These are phyloP conservation scores for Alternaria panax DNA, from an alignment of 2,329 filamentous ascomycete species.

Conservation along the genomic window DNA sequence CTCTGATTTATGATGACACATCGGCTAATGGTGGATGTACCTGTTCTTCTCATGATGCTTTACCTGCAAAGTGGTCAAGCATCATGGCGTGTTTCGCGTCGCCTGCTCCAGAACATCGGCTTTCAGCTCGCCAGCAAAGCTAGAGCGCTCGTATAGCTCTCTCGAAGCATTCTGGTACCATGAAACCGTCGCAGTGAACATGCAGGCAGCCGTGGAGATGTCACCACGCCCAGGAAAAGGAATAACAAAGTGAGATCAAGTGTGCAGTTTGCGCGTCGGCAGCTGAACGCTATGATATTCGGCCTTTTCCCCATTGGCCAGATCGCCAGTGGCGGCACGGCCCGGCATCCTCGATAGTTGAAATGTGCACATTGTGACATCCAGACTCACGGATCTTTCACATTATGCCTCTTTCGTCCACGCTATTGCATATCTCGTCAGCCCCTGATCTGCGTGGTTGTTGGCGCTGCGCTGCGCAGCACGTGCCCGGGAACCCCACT, in stretches of 20 bases:
- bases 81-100: neutral
- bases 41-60: neutral
- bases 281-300: neutral
- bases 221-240: neutral
- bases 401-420: neutral
- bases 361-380: neutral
- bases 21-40: neutral
- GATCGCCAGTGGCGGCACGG: neutral
- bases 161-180: neutral
- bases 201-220: neutral
- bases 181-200: neutral
- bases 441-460: accelerated
- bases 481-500: neutral
- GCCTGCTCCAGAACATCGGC: neutral
- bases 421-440: neutral
- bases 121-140: neutral
- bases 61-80: neutral
- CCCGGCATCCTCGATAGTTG: neutral
- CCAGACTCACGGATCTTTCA: neutral
- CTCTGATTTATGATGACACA: neutral
- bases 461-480: neutral
- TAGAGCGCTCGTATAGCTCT: neutral
- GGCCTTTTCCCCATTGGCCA: neutral
- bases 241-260: neutral
- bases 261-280: neutral